Percentiles rank a stretch among this genome's conserved stretches.
phyloP scores from a whole-genome alignment of 2,329 filamentous ascomycete genomes.

The Cryphonectria japonica region DNA sequence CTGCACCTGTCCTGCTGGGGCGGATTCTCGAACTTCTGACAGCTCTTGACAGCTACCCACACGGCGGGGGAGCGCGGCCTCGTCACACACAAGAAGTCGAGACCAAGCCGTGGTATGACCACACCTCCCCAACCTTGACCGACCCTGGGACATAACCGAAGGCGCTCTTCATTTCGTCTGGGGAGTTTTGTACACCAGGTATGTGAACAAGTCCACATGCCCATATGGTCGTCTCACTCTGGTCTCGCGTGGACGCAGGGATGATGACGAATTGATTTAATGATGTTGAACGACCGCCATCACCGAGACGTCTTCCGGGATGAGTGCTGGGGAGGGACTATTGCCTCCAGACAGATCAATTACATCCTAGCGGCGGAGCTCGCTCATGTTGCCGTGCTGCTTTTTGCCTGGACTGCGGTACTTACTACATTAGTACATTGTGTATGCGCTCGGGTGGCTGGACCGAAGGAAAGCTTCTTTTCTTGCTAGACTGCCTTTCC shows the following conservation, averaged over 20 bases:
- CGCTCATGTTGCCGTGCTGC: not conserved
- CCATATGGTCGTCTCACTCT: not conserved
- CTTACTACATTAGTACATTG: not conserved
- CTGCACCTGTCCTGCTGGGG: not conserved
- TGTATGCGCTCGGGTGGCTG: not conserved
- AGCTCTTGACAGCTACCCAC: constrained; percentile 17
- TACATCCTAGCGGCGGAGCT: not conserved
- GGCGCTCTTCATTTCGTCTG: not conserved
- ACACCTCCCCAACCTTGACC: not conserved
- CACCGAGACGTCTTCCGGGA: not conserved
- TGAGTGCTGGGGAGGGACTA: not conserved
- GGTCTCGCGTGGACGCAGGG: constrained; percentile 9
- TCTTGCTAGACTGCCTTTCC: not conserved
- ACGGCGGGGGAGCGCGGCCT: constrained; percentile 2
- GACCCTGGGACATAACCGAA: not conserved
- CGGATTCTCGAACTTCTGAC: constrained; percentile 1
- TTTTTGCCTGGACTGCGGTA: not conserved
- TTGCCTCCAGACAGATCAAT: not conserved
- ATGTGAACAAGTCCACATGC: not conserved
- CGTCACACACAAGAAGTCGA: not conserved
- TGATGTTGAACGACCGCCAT: not conserved
- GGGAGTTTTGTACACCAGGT: too few relatives aligned
- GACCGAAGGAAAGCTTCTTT: not conserved
- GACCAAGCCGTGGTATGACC: constrained; percentile 7
- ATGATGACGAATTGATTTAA: not conserved